Percentiles rank a stretch among this genome's conserved stretches.
These are phyloP conservation scores for Botrytis porri DNA, from an alignment of 2,329 filamentous ascomycete genomes.

Conservation along the genomic window DNA sequence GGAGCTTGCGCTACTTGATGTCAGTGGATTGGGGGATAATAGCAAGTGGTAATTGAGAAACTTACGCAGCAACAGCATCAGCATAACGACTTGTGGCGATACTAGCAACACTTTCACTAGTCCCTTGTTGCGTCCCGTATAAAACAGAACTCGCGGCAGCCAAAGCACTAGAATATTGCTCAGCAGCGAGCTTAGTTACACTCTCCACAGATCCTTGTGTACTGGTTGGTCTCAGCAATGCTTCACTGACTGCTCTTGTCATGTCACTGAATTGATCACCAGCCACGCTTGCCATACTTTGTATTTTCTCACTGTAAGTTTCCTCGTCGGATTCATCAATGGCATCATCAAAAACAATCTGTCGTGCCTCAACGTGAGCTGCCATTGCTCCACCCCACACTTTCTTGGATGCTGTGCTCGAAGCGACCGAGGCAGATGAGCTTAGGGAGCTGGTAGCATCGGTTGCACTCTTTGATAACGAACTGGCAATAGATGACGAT, in stretches of 20 bases:
- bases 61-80: slow-evolving; percentile 56
- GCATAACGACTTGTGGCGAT: slow-evolving; percentile 53
- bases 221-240: slow-evolving; percentile 45
- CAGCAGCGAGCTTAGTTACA: slow-evolving; percentile 51
- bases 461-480: slow-evolving; percentile 37
- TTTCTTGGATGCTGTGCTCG: slow-evolving; percentile 44
- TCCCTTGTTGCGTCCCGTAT: slow-evolving; percentile 48
- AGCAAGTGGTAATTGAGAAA: slow-evolving; percentile 9
- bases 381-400: slow-evolving; percentile 46
- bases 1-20: slow-evolving; percentile 45
- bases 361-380: slow-evolving; percentile 48
- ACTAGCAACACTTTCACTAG: slow-evolving; percentile 46
- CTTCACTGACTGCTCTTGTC: slow-evolving; percentile 55
- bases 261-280: slow-evolving; percentile 52
- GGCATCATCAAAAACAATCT: slow-evolving; percentile 45
- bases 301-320: slow-evolving; percentile 50
- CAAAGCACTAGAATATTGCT: slow-evolving; percentile 55
- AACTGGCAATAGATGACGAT: slow-evolving; percentile 38
- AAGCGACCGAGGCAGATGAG: slow-evolving; percentile 32
- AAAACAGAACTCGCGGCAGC: slow-evolving; percentile 55
- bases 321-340: slow-evolving; percentile 44
- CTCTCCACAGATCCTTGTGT: slow-evolving; percentile 45
- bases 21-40: slow-evolving; percentile 24
- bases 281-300: slow-evolving; percentile 50
- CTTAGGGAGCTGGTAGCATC: slow-evolving; percentile 31